These are phyloP conservation scores for Coelastrella sp. DNA, from an alignment of 139 green algal species.

Conservation along the genomic window DNA sequence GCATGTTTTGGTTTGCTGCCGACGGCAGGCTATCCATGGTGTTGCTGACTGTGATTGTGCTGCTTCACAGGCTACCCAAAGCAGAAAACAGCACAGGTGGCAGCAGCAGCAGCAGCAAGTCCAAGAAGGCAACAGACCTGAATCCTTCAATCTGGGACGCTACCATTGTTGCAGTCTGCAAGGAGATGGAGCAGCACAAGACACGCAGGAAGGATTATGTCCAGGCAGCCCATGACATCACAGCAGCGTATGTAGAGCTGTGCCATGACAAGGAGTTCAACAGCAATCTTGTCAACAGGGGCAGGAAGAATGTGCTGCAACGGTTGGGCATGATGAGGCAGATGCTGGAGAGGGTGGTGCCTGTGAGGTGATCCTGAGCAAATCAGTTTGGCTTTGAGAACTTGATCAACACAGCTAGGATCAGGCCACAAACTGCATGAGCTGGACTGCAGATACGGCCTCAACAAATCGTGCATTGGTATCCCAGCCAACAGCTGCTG, in stretches of 20 bases:
- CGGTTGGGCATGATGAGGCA: neutral
- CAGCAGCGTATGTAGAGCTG: neutral
- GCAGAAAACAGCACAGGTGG: neutral
- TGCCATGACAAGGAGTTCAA: neutral
- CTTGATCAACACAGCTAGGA: neutral
- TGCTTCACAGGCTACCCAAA: neutral
- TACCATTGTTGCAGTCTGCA: constrained; percentile 8
- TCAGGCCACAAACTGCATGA: too few relatives aligned
- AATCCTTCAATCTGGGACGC: constrained; percentile 3
- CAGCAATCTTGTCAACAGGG: neutral
- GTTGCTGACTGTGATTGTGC: neutral
- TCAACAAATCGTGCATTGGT: neutral
- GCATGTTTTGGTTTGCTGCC: neutral
- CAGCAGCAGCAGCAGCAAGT: constrained; percentile 5
- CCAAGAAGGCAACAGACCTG: neutral
- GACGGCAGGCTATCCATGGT: neutral
- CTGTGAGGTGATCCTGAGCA: neutral
- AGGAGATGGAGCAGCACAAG: neutral
- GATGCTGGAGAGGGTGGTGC: constrained; percentile 4
- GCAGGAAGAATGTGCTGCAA: neutral
- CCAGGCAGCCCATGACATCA: neutral
- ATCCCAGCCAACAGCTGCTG: too few relatives aligned
- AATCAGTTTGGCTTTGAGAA: neutral
- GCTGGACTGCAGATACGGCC: too few relatives aligned
- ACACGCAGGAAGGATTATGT: neutral